phyloP scores from a whole-genome alignment of 495 filamentous ascomycete genomes.

The Cercophora newfieldiana region DNA sequence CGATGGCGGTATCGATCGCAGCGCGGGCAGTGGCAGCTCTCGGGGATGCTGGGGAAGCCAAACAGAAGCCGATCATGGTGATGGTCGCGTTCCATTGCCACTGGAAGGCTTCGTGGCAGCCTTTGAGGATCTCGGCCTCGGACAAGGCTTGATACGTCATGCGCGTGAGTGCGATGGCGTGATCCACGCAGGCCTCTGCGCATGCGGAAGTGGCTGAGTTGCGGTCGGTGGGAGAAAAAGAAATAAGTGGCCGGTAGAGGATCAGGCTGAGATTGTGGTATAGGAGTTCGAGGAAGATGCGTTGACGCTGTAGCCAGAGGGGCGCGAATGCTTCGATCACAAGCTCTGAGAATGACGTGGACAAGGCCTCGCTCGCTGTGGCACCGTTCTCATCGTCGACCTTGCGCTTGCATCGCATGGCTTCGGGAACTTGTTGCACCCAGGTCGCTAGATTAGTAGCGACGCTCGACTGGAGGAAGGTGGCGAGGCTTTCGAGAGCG shows the following conservation, averaged over 20 bases:
- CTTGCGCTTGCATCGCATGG: conserved; percentile 40
- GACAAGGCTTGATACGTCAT: conserved; percentile 52
- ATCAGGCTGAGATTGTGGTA: conserved; percentile 50
- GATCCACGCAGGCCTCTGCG: conserved; percentile 41
- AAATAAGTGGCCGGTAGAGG: conserved; percentile 51
- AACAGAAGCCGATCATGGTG: conserved; percentile 49
- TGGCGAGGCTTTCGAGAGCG: conserved; percentile 28
- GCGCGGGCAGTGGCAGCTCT: conserved; percentile 35
- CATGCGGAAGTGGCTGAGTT: conserved; percentile 5
- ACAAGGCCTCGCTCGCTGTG: conserved; percentile 32
- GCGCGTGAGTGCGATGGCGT: conserved; percentile 51
- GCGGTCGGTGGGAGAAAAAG: background rate
- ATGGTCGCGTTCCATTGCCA: conserved; percentile 56
- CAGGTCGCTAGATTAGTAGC: conserved; percentile 35
- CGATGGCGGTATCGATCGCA: conserved; percentile 42
- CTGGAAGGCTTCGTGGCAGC: conserved; percentile 54
- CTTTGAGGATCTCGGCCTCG: conserved; percentile 44
- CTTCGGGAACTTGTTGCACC: conserved; percentile 41
- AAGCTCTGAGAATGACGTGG: conserved; percentile 39
- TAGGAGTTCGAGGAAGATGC: conserved; percentile 50
- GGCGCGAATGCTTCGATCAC: conserved; percentile 43
- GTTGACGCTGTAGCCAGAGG: conserved; percentile 51
- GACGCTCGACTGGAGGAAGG: conserved; percentile 31
- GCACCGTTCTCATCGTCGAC: conserved; percentile 20
- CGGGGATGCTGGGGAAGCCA: conserved; percentile 41